Base-by-base conservation (phyloP, 768 basidiomycete species). In the Rhizopogon vesiculosus region DNA sequence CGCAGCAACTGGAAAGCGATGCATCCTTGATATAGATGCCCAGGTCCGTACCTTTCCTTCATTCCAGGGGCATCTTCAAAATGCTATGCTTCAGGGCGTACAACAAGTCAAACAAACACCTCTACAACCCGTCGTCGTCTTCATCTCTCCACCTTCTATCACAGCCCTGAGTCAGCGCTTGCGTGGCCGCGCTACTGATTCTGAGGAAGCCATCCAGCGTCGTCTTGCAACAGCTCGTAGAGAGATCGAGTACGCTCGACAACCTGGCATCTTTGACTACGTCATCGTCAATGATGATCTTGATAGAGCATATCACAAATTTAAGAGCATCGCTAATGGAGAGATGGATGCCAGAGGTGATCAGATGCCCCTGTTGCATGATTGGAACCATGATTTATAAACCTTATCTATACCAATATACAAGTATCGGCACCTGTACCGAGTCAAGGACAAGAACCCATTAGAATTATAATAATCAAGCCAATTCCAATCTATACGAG, bases 21-120 rank as follows among this genome's bases (percentile, higher is more conserved):
- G 96, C 68, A 87, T 98, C 56, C 80, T 98, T 40, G 96, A 98
- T 68, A 98, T 98, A 56, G 96, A 98, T 65, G 87, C 90, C 9
- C 95, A 98, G 87, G 93, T 91, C 66, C 55, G 77, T 73, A 45
- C 18, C 33, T 9, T 16, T 35, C 33, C 13, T 52, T 29, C 2
- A 5, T 12, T 54, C 44, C 46, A 35, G 33, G 2, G 4, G 5
- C 13, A 35, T 48, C 16, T 25, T 40, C 25, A 9, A 49, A 19
- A 55, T 28, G 5, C n/a, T 56, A 44, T 52, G 56, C 33, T 52
- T 38, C 71, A 95, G 92, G 96, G 96, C 49, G 91, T 98, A 57
- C 87, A 85, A 56, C 91, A 95, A 72, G 87, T 98, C 65, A 97
- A 95, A 68, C 74, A 82, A 51, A 92, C 92, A 29, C 71, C 80